These are phyloP conservation scores for Geranium brycei DNA, from an alignment of 345 rosid genomes.

Conservation along the genomic window DNA sequence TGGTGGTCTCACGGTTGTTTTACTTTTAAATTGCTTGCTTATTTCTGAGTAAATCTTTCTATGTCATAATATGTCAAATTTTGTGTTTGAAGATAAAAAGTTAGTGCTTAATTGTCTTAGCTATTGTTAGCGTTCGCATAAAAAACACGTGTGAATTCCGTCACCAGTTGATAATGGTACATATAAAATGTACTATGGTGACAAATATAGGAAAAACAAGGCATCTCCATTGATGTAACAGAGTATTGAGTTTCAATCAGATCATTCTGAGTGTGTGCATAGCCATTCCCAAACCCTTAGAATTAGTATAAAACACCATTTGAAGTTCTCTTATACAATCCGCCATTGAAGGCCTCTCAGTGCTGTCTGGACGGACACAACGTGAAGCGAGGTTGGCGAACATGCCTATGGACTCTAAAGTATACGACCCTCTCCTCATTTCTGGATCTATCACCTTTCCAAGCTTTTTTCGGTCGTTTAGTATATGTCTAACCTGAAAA, in stretches of 20 bases:
- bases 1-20: no score
- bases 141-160: no score
- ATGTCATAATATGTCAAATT: no score
- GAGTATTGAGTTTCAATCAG: neutral
- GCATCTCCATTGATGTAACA: neutral
- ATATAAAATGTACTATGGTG: neutral
- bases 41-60: no score
- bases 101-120: no score
- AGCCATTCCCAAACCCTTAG: conserved; percentile 10
- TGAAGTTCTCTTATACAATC: conserved; percentile 10
- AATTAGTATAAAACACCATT: conserved; percentile 4
- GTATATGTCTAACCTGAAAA: conserved; percentile 8
- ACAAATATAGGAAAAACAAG: neutral
- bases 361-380: conserved; percentile 6
- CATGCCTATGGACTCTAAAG: conserved; percentile 6
- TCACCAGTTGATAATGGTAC: no score
- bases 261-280: conserved; percentile 1
- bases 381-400: conserved; percentile 6
- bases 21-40: no score
- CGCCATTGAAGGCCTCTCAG: conserved; percentile 3
- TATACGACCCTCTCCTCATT: conserved; percentile 8
- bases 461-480: conserved; percentile 7
- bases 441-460: conserved; percentile 11
- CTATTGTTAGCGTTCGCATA: no score
- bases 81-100: no score